Evolutionary conservation across 768 basidiomycete species (phyloP), one percentile per base, ranked within the genome.

Genomic region (Lentinula aciculospora): DNA sequence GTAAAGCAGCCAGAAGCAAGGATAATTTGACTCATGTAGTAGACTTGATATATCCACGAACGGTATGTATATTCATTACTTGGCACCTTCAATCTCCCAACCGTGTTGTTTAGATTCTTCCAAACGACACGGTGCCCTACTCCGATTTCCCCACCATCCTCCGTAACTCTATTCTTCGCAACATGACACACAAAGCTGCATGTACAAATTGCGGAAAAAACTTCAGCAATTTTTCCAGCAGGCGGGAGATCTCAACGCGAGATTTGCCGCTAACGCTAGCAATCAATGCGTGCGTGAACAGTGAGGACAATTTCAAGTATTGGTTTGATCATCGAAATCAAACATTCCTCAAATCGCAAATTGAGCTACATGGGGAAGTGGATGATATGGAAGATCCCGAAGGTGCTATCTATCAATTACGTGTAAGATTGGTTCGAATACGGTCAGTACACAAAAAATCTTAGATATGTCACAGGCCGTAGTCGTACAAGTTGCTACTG

Each of bases 21-120:
- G 86, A 89, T 53, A 84, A 86, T 57, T 77, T 88, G 70, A 83
- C 89, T 1, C 93, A 96, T 67, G 79, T 94, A 4, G 71, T 97
- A 17, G 97, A 98, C 66, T 69, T 98, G 68, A 72, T 83, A 10
- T 98, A 98, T 68, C 93, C 94, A 4, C 82, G 88, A 47, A 92
- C 86, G 73, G 94, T 94, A 32, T 31, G 75, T 60, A 5, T 29
- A 39, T 19, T 2, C 49, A 36, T 19, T 29, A 54, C 49, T 51
- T 12, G 7, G 21, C 36, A 15, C 19, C 21, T 51, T n/a, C 4
- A 28, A 44, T 31, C 51, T 37, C 25, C 57, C 53, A 21, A 28
- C 54, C 40, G 42, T 56, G 57, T 19, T 23, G 9, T 59, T 58
- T 29, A 36, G 39, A 31, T 57, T 34, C 29, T 39, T 34, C 32